A percentile compares a stretch with the other conserved stretches of the same genome.
Conservation (phyloP, 2,329 filamentous ascomycete genomes). For the Macrophomina pseudophaseolina region DNA sequence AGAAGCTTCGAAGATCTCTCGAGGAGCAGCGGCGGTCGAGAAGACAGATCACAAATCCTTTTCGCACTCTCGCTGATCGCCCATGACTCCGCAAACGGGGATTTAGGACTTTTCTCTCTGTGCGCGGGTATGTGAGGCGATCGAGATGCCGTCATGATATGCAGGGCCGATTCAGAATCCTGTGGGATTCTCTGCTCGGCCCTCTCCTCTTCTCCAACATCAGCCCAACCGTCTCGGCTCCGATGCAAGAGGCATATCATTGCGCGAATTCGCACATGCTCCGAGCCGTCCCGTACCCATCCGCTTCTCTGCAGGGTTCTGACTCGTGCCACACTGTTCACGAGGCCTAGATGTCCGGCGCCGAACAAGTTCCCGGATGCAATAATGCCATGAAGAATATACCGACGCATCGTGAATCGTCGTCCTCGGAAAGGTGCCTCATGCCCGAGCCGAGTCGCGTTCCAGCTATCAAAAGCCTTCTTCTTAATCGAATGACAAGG, state of each 20-base stretch:
- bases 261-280: conserved; percentile 20
- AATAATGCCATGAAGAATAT: too few relatives aligned
- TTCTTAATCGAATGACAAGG: neutral
- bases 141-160: conserved; percentile 8
- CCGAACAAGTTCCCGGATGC: neutral
- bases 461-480: neutral
- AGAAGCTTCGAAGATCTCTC: conserved; percentile 19
- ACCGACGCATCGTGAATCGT: too few relatives aligned
- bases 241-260: conserved; percentile 12
- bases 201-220: neutral
- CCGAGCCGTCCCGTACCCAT: conserved; percentile 16
- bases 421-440: neutral
- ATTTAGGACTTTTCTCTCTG: neutral
- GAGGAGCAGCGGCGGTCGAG: neutral
- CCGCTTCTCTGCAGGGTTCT: neutral
- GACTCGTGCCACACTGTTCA: neutral
- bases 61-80: conserved; percentile 3
- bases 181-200: neutral
- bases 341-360: conserved; percentile 1
- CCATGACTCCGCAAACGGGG: neutral
- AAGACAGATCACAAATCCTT: conserved; percentile 10
- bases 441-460: neutral
- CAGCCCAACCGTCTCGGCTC: conserved; percentile 5
- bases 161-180: neutral
- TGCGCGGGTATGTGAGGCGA: neutral